Conservation (phyloP, 2,329 filamentous ascomycete genomes). For the Metarhizium sp. region DNA sequence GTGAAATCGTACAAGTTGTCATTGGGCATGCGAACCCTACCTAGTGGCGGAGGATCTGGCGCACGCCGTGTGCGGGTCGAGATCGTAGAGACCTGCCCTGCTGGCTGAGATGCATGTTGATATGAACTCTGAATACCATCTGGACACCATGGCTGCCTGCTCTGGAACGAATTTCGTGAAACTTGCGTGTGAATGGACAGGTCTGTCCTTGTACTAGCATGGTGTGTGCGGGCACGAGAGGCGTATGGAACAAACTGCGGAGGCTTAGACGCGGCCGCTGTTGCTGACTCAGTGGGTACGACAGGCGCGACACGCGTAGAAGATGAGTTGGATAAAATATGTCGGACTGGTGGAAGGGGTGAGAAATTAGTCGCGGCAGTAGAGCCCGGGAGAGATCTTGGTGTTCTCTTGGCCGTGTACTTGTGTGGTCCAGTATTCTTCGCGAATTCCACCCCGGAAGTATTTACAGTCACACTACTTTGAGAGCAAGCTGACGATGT, state of each 20-base stretch:
- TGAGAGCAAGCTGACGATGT: not conserved
- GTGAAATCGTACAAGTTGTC: not conserved
- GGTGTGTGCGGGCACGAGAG: not conserved
- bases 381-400: not conserved
- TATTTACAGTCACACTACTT: not conserved
- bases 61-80: not conserved
- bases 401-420: conserved; percentile 7
- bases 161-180: not conserved
- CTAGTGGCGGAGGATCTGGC: not conserved
- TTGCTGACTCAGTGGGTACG: not conserved
- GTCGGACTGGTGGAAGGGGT: not conserved
- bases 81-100: not conserved
- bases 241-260: not conserved
- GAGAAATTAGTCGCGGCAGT: not conserved
- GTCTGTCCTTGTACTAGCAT: not conserved
- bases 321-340: not conserved
- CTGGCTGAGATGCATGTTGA: not conserved
- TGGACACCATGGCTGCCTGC: not conserved
- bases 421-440: not conserved
- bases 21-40: not conserved
- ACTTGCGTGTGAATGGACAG: not conserved
- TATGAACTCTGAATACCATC: not conserved
- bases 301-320: no score
- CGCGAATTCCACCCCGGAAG: not conserved
- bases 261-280: not conserved